Evolutionary conservation across 371 early-diverging fungal species (phyloP).

Genomic region (Mortierella sp.): DNA sequence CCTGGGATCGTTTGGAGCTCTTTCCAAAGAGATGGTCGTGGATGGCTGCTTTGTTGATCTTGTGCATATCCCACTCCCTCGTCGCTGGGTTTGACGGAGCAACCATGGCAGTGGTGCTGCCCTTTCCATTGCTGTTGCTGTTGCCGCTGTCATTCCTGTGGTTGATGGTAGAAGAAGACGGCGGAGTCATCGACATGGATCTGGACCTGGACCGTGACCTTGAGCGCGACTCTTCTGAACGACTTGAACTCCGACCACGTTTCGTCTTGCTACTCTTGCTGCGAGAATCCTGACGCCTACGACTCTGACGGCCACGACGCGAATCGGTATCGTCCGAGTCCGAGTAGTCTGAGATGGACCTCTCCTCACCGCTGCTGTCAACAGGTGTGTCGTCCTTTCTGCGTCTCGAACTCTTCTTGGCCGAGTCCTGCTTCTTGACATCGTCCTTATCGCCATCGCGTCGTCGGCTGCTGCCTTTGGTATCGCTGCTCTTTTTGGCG

Average conservation of each 20-base stretch:
- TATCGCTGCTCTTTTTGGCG: conserved; percentile 29
- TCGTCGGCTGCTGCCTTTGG: neutral
- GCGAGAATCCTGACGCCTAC: conserved; percentile 6
- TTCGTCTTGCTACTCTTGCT: neutral
- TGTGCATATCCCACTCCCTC: conserved; percentile 53
- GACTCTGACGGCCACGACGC: neutral
- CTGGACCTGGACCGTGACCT: neutral
- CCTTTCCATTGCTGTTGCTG: neutral
- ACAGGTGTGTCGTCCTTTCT: conserved; percentile 16
- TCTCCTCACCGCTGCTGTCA: neutral
- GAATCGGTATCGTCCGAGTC: conserved; percentile 10
- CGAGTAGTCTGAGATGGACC: conserved; percentile 8
- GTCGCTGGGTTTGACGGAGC: conserved; percentile 8
- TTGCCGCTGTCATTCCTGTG: too few relatives aligned
- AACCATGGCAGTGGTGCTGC: too few relatives aligned
- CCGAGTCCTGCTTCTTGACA: neutral
- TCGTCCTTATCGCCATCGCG: neutral
- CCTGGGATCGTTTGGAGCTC: neutral
- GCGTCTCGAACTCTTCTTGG: conserved; percentile 33
- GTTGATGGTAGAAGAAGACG: neutral
- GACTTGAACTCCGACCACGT: neutral
- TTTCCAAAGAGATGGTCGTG: conserved; percentile 15
- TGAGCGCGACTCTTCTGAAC: conserved; percentile 2
- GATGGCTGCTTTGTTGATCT: conserved; percentile 34
- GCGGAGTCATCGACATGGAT: conserved; percentile 11